These are phyloP conservation scores for Wallacemonas sp. DNA, from an alignment of 208 protist species.

Conservation along the genomic window DNA sequence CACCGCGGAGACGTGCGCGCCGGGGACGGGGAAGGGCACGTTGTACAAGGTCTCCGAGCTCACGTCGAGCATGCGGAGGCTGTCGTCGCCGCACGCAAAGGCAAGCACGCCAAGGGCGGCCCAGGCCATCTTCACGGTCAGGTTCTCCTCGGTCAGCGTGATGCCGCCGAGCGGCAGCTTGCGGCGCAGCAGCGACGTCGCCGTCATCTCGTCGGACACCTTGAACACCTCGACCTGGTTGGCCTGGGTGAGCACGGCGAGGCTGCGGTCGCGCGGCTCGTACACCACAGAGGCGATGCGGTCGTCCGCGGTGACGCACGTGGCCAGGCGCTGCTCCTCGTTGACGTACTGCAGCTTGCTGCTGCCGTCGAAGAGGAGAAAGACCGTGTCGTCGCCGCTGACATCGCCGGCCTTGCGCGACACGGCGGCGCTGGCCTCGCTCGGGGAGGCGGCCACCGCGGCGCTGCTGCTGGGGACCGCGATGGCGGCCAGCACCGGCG, in stretches of 20 bases:
- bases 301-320: conserved; percentile 55
- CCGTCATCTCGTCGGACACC: conserved; percentile 50
- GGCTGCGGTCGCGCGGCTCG: conserved; percentile 49
- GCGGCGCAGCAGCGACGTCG: conserved; percentile 49
- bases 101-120: conserved; percentile 66
- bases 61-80: conserved; percentile 84
- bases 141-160: conserved; percentile 30
- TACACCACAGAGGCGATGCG: conserved; percentile 63
- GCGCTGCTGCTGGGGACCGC: conserved; percentile 31
- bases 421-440: not conserved
- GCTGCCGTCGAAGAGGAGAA: conserved; percentile 60
- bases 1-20: conserved; percentile 60
- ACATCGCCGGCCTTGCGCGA: conserved; percentile 15
- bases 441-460: not conserved
- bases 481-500: conserved; percentile 43
- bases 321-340: conserved; percentile 70
- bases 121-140: conserved; percentile 76
- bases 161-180: conserved; percentile 62
- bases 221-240: conserved; percentile 70
- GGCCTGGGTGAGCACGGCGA: conserved; percentile 68
- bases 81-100: conserved; percentile 78
- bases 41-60: conserved; percentile 70
- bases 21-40: conserved; percentile 55
- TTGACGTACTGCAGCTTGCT: conserved; percentile 45
- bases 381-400: conserved; percentile 57